These are phyloP conservation scores for Aegilops umbellulata DNA, from an alignment of 176 grass and related monocot genomes.

Conservation along the genomic window DNA sequence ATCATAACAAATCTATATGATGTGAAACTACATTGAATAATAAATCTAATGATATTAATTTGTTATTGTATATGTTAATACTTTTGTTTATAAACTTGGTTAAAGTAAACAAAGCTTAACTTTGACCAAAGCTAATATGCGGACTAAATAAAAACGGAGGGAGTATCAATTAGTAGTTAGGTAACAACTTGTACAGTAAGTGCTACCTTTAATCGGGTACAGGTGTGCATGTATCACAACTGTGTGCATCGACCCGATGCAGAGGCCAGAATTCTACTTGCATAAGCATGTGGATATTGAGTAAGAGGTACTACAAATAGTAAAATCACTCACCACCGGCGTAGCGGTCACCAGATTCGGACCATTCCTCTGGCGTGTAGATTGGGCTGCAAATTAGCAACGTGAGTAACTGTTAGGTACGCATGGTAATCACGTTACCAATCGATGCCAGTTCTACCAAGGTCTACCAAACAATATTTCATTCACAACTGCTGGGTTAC, in stretches of 20 bases:
- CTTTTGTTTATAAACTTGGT: too few species aligned
- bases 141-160: too few species aligned
- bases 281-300: not conserved
- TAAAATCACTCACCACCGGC: slow-evolving; percentile 61
- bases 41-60: too few species aligned
- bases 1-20: too few species aligned
- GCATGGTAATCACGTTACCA: not conserved
- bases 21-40: too few species aligned
- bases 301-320: not conserved
- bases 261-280: not conserved
- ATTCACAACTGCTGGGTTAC: not conserved
- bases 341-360: slow-evolving; percentile 70
- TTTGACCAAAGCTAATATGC: too few species aligned
- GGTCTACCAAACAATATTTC: not conserved
- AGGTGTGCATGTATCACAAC: not conserved
- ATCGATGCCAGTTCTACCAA: not conserved
- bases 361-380: slow-evolving; percentile 69
- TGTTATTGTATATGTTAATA: too few species aligned
- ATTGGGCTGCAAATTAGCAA: slow-evolving; percentile 68
- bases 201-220: not conserved
- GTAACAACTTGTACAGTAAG: not conserved
- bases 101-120: too few species aligned
- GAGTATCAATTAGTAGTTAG: not conserved
- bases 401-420: not conserved
- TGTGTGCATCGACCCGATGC: too few species aligned